Conservation (phyloP, 73 alveolate species). For the Halteria grandinella region DNA sequence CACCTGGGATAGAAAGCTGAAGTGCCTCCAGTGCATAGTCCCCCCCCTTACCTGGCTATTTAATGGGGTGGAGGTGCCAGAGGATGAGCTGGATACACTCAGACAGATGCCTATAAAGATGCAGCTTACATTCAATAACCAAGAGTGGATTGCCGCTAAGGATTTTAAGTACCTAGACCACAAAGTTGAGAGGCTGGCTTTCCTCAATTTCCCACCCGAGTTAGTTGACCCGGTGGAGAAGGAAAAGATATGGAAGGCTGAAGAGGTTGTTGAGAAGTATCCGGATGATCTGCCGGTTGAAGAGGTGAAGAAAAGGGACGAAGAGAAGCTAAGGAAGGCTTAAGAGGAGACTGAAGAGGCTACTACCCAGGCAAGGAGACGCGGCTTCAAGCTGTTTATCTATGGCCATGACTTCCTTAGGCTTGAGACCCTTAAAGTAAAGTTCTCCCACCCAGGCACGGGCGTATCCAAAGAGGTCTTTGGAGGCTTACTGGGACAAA, state of each 20-base stretch:
- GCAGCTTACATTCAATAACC: slow-evolving; percentile 88
- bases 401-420: slow-evolving; percentile 59
- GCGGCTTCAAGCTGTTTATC: slow-evolving; percentile 58
- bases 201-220: slow-evolving; percentile 71
- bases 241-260: slow-evolving; percentile 84
- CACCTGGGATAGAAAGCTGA: slow-evolving; percentile 94
- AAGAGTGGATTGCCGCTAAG: slow-evolving; percentile 94
- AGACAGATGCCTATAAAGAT: slow-evolving; percentile 80
- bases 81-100: slow-evolving; percentile 78
- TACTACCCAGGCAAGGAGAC: slow-evolving; percentile 61
- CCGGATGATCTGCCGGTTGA: slow-evolving; percentile 68
- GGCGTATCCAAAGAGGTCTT: slow-evolving; percentile 44
- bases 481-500: too few species aligned
- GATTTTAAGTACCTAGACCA: slow-evolving; percentile 89
- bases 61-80: slow-evolving; percentile 91
- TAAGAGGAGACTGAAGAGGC: slow-evolving; percentile 74
- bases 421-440: slow-evolving; percentile 7
- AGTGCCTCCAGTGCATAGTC: slow-evolving; percentile 85
- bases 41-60: slow-evolving; percentile 96
- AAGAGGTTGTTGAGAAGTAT: slow-evolving; percentile 77
- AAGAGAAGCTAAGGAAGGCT: slow-evolving; percentile 67
- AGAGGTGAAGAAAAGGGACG: slow-evolving; percentile 77
- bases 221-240: slow-evolving; percentile 80
- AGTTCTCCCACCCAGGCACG: slow-evolving; percentile 23
- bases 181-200: slow-evolving; percentile 80